Evolutionary conservation across 352 stramenopile genomes (phyloP).

Genomic region (Phytophthora pistaciae): DNA sequence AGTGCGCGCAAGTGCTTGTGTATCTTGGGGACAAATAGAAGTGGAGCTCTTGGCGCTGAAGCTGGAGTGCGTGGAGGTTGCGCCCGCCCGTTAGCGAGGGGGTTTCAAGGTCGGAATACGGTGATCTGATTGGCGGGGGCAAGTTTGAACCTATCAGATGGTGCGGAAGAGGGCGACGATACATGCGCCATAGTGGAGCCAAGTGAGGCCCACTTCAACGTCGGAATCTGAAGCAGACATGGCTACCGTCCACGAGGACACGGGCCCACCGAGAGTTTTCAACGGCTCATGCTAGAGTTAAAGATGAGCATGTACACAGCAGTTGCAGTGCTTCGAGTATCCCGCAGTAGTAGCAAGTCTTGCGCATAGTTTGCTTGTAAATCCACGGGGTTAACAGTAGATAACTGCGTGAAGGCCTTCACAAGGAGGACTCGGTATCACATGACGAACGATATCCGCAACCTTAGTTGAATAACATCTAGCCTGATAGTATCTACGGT

Average conservation of each 20-base stretch:
- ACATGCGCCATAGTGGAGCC: conserved; percentile 4
- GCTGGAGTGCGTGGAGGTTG: neutral
- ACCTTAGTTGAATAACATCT: too few species aligned
- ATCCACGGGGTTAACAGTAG: too few species aligned
- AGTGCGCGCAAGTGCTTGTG: neutral
- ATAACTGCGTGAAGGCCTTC: too few species aligned
- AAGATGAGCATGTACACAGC: too few species aligned
- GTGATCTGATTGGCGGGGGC: conserved; percentile 15
- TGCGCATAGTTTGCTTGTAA: neutral
- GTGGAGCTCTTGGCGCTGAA: neutral
- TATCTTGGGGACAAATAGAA: neutral
- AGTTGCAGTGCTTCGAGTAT: too few species aligned
- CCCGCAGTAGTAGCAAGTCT: neutral
- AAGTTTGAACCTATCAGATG: conserved; percentile 18
- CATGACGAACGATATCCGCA: too few species aligned
- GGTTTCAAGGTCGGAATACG: conserved; percentile 1
- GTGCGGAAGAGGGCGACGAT: conserved; percentile 20
- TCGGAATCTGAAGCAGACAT: conserved; percentile 2
- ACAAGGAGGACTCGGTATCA: too few species aligned
- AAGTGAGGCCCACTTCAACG: conserved; percentile 5
- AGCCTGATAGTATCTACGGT: too few species aligned
- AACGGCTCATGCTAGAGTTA: neutral
- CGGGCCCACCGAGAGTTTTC: neutral
- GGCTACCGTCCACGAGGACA: neutral
- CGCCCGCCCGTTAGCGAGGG: conserved; percentile 6